These are phyloP conservation scores for Tripidium arundinaceum DNA, from an alignment of 202 grass and related monocot species.

Conservation along the genomic window DNA sequence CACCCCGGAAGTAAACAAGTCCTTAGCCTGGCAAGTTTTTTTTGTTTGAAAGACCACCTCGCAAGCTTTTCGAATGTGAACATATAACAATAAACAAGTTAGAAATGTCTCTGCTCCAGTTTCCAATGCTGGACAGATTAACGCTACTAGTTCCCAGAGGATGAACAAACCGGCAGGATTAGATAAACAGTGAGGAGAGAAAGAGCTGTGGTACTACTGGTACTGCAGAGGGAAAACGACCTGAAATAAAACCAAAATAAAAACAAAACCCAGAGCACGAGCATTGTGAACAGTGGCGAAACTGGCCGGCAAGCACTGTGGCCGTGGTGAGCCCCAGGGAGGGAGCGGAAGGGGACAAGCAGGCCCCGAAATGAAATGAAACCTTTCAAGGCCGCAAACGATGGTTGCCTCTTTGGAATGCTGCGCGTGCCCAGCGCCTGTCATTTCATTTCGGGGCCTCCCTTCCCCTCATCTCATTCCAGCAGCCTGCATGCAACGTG, in stretches of 20 bases:
- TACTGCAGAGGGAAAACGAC: constrained; percentile 3
- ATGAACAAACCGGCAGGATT: constrained; percentile 31
- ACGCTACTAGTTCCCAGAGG: too few relatives aligned
- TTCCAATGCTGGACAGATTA: constrained; percentile 37
- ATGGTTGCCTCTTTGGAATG: constrained; percentile 38
- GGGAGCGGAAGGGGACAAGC: constrained; percentile 31
- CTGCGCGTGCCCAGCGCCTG: constrained; percentile 26
- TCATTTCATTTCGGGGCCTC: background rate
- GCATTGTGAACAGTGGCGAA: background rate
- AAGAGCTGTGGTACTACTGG: constrained; percentile 8
- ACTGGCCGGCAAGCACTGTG: background rate
- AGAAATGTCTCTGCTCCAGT: background rate
- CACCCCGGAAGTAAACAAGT: too few relatives aligned
- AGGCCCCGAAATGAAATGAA: constrained; percentile 26
- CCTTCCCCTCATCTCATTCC: background rate
- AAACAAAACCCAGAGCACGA: background rate
- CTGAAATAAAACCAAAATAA: background rate
- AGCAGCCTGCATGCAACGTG: constrained; percentile 8
- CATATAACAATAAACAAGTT: background rate
- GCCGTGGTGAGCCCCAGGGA: constrained; percentile 6
- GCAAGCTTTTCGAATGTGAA: background rate
- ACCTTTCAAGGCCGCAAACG: constrained; percentile 36
- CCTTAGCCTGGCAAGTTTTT: too few relatives aligned
- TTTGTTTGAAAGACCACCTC: background rate
- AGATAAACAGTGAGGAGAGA: constrained; percentile 38